phyloP scores from a whole-genome alignment of 2,329 filamentous ascomycete genomes.

The Microcyclospora tardicrescens region DNA sequence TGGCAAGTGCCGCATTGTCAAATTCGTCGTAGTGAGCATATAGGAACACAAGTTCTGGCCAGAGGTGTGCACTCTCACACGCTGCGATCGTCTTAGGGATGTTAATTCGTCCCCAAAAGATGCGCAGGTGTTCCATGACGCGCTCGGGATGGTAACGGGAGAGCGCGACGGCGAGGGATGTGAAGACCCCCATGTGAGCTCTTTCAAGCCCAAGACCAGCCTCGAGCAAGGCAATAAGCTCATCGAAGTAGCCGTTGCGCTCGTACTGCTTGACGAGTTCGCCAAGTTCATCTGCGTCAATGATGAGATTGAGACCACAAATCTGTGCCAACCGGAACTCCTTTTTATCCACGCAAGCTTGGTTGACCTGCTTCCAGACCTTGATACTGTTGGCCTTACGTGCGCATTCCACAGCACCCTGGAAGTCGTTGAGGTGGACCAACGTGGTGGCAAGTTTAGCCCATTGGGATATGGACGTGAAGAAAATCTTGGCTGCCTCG shows the following conservation, averaged over 20 bases:
- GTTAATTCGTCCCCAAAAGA: conserved; percentile 97
- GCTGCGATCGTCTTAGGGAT: conserved; percentile 93
- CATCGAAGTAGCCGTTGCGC: conserved; percentile 92
- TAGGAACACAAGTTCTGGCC: conserved; percentile 95
- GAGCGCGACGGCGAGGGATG: conserved; percentile 77
- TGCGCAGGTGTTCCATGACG: conserved; percentile 95
- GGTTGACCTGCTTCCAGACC: conserved; percentile 98
- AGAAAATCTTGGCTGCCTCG: conserved; percentile 98
- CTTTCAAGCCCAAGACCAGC: conserved; percentile 83
- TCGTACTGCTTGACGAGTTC: conserved; percentile 95
- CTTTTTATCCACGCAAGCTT: conserved; percentile 92
- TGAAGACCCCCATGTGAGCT: conserved; percentile 96
- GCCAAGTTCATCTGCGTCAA: conserved; percentile 90
- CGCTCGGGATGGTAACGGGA: conserved; percentile 91
- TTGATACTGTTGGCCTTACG: conserved; percentile 98
- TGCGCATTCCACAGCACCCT: conserved; percentile 92
- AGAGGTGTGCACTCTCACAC: conserved; percentile 86
- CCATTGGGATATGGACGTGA: conserved; percentile 97
- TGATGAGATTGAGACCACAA: conserved; percentile 93
- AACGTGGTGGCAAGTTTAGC: conserved; percentile 95
- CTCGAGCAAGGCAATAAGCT: conserved; percentile 87
- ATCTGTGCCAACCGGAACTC: conserved; percentile 98
- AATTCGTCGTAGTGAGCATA: conserved; percentile 98
- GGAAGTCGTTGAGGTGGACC: conserved; percentile 94
- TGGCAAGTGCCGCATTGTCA: conserved; percentile 90